Base-by-base conservation (phyloP, 495 filamentous ascomycete species). In the Astrocystis sublimbata region DNA sequence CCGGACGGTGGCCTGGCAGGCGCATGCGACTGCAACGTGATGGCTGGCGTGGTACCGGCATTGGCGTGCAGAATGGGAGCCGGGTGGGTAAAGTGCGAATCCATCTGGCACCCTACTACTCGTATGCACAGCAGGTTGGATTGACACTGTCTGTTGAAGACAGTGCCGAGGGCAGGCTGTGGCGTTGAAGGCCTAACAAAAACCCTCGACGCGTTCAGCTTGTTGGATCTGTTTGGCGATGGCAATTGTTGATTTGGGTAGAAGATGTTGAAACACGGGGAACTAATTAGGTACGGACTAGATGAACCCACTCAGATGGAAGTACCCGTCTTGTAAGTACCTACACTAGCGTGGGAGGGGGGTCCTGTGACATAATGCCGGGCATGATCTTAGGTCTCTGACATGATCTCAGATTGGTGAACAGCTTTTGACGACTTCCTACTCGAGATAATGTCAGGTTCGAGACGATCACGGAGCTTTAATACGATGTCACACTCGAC, bases 131-230 rank as follows among this genome's bases (percentile, higher is more conserved):
- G n/a, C n/a, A 33, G 30, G 19, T 30, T 28, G 36, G 12, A 26
- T 8, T 46, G 35, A 36, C 51, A 62, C 47, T 62, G 60, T 56
- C 60, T 62, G 42, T 49, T 49, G 42, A 49, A 62, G 60, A 56
- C 60, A 47, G 47, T 45, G 28, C n/a, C 15, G 10, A 51, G 41
- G 40, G 6, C 9, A 21, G 33, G n/a, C 15, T n/a, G 38, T 45
- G 60, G 19, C 49, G 60, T 62, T 56, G 60, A 56, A 62, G 38
- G 40, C 60, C 30, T 17, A 41, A 13, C 9, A 7, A 35, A n/a
- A 36, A 41, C 26, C n/a, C 24, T 42, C 36, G 13, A 23, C 40
- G 40, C 40, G 54, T 57, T n/a, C 38, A 21, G 6, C 26, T 57
- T 33, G 2, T 17, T 21, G 21, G 36, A 10, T 19, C 28, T 17